phyloP scores from a whole-genome alignment of 177 flowering plant genomes.

The Vitis hybrid region DNA sequence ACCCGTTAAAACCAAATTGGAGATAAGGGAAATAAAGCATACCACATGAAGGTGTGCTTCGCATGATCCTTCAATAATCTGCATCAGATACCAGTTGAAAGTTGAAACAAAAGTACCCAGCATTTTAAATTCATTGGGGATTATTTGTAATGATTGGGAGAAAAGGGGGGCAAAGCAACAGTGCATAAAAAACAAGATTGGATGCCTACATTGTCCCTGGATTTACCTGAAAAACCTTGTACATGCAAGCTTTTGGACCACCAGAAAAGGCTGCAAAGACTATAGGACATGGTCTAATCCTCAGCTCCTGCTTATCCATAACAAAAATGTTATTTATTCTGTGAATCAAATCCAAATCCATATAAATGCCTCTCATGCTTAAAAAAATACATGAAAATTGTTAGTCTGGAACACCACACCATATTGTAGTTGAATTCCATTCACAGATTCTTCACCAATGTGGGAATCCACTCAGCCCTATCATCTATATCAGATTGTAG shows the following conservation, averaged over 20 bases:
- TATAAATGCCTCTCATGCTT: neutral
- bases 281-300: conserved; percentile 66
- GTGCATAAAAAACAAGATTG: neutral
- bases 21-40: conserved; percentile 15
- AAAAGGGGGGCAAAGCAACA: neutral
- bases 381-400: neutral
- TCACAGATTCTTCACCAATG: neutral
- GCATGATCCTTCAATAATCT: conserved; percentile 77
- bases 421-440: neutral
- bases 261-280: conserved; percentile 88
- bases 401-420: neutral
- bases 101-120: neutral
- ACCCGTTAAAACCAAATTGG: neutral
- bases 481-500: neutral
- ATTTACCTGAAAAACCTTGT: conserved; percentile 85
- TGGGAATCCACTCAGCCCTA: neutral
- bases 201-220: neutral
- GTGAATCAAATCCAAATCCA: neutral
- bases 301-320: conserved; percentile 62
- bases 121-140: neutral
- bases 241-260: conserved; percentile 91
- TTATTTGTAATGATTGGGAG: neutral
- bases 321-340: conserved; percentile 3
- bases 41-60: conserved; percentile 57
- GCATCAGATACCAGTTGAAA: conserved; percentile 18